Base-by-base conservation (phyloP, 2,329 filamentous ascomycete species). In the Pseudogymnoascus sp. region DNA sequence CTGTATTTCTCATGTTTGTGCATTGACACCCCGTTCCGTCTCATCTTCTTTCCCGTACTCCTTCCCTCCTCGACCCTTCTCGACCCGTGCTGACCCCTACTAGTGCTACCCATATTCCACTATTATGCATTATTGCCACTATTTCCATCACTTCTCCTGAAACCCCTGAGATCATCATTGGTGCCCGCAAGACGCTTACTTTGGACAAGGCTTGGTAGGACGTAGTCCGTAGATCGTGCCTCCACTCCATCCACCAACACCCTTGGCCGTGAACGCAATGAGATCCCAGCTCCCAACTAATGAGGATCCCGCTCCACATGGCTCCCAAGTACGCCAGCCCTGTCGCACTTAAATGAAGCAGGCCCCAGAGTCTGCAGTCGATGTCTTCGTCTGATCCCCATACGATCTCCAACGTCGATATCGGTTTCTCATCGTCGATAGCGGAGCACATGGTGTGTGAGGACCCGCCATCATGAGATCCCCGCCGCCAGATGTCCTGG, bases 401-500 rank as follows among this genome's bases (percentile, higher is more conserved):
- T 50, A 15, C 15, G 26, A 15, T 31, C 26, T 31, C 8, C n/a
- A 50, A 31, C 26, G 44, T 31, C 26, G 26, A 15, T 17, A 50
- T 50, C 44, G n/a, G 26, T 10, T 15, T 50, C n/a, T n/a, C 26
- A 31, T 7, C 26, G 26, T 33, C 26, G 26, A 50, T 11, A 50
- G 17, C 26, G n/a, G 26, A 31, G 13, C 44, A 50, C 26, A 50
- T 50, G 44, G 44, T 50, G 26, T 26, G 13, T 50, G 26, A 50
- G 13, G 44, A 17, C 4, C 26, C 13, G 44, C n/a, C 26, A 50
- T 31, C 26, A 76, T 76, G 74, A 68, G 69, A 50, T 64, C 74
- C 21, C 75, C 77, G 21, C 75, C 78, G n/a, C 37, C 68, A 24
- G 69, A 73, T 17, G 74, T 79, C 15, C 60, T 76, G 54, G 65